These are phyloP conservation scores for Meredithiella fracta DNA, from an alignment of 2,329 filamentous ascomycete species.

Conservation along the genomic window DNA sequence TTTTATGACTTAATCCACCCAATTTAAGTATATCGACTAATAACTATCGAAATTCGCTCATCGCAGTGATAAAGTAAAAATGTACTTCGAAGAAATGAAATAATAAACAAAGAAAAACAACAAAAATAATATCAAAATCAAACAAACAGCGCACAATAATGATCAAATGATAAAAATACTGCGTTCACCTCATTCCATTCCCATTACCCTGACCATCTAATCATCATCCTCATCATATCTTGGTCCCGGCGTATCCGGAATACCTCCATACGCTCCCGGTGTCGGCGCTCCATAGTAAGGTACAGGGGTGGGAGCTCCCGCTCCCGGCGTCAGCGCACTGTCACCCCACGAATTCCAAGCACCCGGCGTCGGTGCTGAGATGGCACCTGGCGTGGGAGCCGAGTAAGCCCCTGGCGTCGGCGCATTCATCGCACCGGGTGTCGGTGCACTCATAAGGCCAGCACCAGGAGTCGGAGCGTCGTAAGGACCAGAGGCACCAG, in stretches of 20 bases:
- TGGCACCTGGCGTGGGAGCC: slow-evolving; percentile 44
- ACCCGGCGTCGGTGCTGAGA: slow-evolving; percentile 53
- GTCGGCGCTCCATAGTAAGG: slow-evolving; percentile 48
- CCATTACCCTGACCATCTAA: not conserved
- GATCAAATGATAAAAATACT: not conserved
- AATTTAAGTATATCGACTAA: not conserved
- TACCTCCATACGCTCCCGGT: slow-evolving; percentile 41
- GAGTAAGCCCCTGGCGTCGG: slow-evolving; percentile 53
- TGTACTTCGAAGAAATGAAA: not conserved
- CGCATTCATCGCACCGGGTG: slow-evolving; percentile 46
- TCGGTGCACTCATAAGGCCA: slow-evolving; percentile 38
- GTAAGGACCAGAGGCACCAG: slow-evolving; percentile 36
- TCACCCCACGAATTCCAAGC: slow-evolving; percentile 48
- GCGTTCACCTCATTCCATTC: not conserved
- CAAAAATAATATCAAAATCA: slow-evolving; percentile 2
- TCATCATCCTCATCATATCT: slow-evolving; percentile 32
- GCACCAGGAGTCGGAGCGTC: slow-evolving; percentile 55
- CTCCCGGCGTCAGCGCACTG: slow-evolving; percentile 49
- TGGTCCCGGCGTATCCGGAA: slow-evolving; percentile 44
- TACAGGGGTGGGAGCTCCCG: slow-evolving; percentile 51
- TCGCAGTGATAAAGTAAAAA: not conserved
- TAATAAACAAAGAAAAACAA: not conserved
- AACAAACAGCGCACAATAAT: slow-evolving; percentile 4
- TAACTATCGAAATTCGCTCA: not conserved
- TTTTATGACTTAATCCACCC: not conserved